Percentiles rank a stretch among this genome's conserved stretches.
phyloP scores from a whole-genome alignment of 345 rosid genomes.

The Citrus sp. region DNA sequence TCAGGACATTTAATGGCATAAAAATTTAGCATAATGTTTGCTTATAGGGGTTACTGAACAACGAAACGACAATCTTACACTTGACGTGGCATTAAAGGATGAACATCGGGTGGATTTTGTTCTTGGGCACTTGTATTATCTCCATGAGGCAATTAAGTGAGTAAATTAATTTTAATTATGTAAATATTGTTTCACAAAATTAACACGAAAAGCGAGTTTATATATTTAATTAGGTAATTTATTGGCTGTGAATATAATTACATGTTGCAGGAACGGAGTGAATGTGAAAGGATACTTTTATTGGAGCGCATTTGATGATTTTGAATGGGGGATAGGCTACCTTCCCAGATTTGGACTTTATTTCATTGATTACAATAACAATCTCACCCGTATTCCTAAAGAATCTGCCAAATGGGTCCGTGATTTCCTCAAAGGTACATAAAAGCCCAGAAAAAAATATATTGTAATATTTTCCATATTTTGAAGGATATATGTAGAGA shows the following conservation, averaged over 20 bases:
- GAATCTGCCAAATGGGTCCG: slow-evolving; percentile 47
- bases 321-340: slow-evolving; percentile 54
- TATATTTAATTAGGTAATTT: too few species aligned
- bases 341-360: slow-evolving; percentile 51
- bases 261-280: slow-evolving; percentile 30
- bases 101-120: slow-evolving; percentile 27
- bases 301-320: slow-evolving; percentile 57
- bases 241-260: too few species aligned
- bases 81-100: slow-evolving; percentile 17
- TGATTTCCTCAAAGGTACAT: slow-evolving; percentile 28
- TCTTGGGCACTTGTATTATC: slow-evolving; percentile 21
- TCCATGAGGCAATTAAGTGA: slow-evolving; percentile 25
- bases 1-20: too few species aligned
- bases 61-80: not conserved
- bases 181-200: too few species aligned
- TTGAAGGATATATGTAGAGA: too few species aligned
- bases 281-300: slow-evolving; percentile 60
- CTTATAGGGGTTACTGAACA: slow-evolving; percentile 25
- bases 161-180: not conserved
- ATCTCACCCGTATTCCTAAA: slow-evolving; percentile 55
- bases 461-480: too few species aligned
- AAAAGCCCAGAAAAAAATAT: too few species aligned
- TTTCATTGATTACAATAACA: slow-evolving; percentile 44
- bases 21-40: not conserved
- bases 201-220: too few species aligned